phyloP scores from a whole-genome alignment of 768 basidiomycete species.

The Mycena pura region DNA sequence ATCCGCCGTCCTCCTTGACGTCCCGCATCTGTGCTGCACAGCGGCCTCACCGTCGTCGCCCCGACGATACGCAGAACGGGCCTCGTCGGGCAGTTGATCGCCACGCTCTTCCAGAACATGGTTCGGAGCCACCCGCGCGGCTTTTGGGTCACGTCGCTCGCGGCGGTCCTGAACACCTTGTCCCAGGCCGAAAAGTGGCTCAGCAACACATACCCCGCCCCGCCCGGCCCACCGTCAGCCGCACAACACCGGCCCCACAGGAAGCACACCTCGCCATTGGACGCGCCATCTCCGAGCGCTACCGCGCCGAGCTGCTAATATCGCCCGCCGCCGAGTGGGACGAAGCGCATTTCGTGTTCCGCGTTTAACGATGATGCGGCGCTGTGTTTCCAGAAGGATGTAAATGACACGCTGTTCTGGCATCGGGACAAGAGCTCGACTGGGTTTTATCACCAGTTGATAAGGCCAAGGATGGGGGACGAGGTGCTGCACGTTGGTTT shows the following conservation, averaged over 20 bases:
- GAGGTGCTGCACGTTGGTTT: constrained; percentile 16
- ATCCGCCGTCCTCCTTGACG: constrained; percentile 10
- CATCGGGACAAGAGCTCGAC: not conserved
- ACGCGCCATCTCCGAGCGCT: not conserved
- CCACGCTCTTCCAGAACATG: constrained; percentile 7
- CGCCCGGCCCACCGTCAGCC: not conserved
- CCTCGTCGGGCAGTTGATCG: constrained; percentile 5
- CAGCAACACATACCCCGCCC: not conserved
- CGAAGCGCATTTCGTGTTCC: constrained; percentile 11
- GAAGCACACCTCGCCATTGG: constrained; percentile 10
- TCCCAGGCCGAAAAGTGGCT: constrained; percentile 3
- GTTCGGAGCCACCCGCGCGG: constrained; percentile 4
- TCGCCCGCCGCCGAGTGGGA: constrained; percentile 13
- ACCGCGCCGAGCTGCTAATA: constrained; percentile 4
- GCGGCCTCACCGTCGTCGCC: constrained; percentile 10
- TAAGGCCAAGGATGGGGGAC: constrained; percentile 14
- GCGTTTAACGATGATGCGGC: constrained; percentile 13
- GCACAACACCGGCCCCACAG: not conserved
- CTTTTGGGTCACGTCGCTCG: constrained; percentile 18
- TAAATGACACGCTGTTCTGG: constrained; percentile 6
- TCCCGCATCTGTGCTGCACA: constrained; percentile 13
- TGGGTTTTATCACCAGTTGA: constrained; percentile 8
- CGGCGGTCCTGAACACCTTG: constrained; percentile 14
- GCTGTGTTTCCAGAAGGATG: constrained; percentile 8
- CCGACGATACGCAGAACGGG: constrained; percentile 8